Conservation (phyloP, 1,284 basidiomycete genomes). For the Cryptococcus sp. region DNA sequence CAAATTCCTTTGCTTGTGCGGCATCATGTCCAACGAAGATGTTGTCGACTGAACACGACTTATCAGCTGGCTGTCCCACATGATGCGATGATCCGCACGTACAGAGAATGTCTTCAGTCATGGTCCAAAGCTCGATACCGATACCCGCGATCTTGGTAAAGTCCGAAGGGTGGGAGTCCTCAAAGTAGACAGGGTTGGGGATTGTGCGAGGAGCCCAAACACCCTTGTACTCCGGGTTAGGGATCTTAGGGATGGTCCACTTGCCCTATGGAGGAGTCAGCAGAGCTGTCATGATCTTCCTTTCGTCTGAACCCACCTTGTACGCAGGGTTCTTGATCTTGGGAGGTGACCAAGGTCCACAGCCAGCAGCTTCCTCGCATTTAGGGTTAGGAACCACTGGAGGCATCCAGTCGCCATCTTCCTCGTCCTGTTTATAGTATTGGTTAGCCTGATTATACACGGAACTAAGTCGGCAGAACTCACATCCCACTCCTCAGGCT, state of each 20-base stretch:
- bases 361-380: constrained; percentile 86
- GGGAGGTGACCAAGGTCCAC: constrained; percentile 88
- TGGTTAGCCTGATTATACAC: background rate
- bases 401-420: constrained; percentile 97
- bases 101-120: constrained; percentile 94
- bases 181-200: constrained; percentile 87
- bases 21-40: constrained; percentile 88
- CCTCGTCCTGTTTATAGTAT: constrained; percentile 65
- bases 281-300: too few relatives aligned
- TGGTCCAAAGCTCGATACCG: constrained; percentile 97
- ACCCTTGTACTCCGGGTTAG: constrained; percentile 98
- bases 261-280: constrained; percentile 64
- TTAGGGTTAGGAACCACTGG: constrained; percentile 86
- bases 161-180: constrained; percentile 83
- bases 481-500: constrained; percentile 97
- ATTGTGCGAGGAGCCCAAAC: constrained; percentile 92
- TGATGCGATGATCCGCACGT: constrained; percentile 31
- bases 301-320: constrained; percentile 56
- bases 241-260: constrained; percentile 89
- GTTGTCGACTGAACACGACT: constrained; percentile 65
- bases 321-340: constrained; percentile 86
- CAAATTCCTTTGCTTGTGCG: constrained; percentile 76
- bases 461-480: constrained; percentile 40
- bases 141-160: constrained; percentile 88
- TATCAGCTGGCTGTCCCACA: background rate